Evolutionary conservation across 371 early-diverging fungal genomes (phyloP).

Genomic region (Mortierella sp.): DNA sequence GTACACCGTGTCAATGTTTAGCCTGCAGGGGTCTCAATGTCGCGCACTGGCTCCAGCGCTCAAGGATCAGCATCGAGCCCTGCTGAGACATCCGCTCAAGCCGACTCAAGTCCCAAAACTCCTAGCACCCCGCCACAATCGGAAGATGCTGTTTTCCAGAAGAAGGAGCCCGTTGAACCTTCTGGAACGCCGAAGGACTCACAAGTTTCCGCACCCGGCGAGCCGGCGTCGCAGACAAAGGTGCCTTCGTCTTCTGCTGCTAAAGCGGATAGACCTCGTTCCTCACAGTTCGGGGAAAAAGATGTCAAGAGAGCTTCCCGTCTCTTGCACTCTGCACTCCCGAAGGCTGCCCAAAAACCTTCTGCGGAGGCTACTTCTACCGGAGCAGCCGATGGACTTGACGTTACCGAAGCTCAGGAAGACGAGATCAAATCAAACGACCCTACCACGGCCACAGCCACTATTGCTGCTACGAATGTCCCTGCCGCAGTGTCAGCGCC

Average conservation of each 20-base stretch:
- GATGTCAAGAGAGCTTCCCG: conserved; percentile 52
- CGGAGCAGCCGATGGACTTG: conserved; percentile 7
- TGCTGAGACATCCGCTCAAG: neutral
- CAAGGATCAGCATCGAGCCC: conserved; percentile 7
- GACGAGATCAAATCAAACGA: neutral
- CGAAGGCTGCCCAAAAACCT: conserved; percentile 30
- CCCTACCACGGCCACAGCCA: neutral
- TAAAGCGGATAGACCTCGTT: conserved; percentile 27
- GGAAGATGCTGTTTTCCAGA: no score
- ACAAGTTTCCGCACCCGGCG: no score
- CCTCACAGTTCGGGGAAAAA: conserved; percentile 49
- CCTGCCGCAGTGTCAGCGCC: conserved; percentile 2
- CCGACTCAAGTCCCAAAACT: neutral
- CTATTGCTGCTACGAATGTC: neutral
- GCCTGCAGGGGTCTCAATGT: conserved; percentile 15
- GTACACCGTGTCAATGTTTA: no score
- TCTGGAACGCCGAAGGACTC: neutral
- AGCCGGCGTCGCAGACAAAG: conserved; percentile 9
- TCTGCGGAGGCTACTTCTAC: conserved; percentile 3
- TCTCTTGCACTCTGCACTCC: conserved; percentile 45
- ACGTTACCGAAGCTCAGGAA: neutral
- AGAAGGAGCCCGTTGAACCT: no score
- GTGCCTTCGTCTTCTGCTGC: neutral
- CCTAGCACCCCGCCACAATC: neutral
- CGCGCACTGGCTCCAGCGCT: conserved; percentile 25